Percentiles rank a stretch among this genome's conserved stretches.
phyloP scores from a whole-genome alignment of 2,329 filamentous ascomycete species.

The Neopestalotiopsis sp. region DNA sequence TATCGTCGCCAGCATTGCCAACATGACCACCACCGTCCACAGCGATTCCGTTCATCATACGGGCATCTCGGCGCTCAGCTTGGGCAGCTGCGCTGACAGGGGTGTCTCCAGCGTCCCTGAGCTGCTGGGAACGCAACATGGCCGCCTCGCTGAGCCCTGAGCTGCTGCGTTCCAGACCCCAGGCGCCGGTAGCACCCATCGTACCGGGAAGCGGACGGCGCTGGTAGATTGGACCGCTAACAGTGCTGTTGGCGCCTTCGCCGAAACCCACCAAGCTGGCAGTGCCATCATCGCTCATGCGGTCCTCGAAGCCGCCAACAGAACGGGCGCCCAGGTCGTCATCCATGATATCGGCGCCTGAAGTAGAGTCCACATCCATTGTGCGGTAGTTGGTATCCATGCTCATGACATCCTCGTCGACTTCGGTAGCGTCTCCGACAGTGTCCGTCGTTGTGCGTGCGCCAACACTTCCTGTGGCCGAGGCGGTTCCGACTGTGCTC shows the following conservation, averaged over 20 bases:
- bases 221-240: conserved; percentile 78
- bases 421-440: conserved; percentile 61
- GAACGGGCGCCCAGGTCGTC: conserved; percentile 52
- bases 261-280: conserved; percentile 90
- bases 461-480: conserved; percentile 80
- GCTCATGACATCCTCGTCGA: conserved; percentile 71
- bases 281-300: conserved; percentile 84
- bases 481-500: conserved; percentile 90
- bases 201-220: conserved; percentile 51
- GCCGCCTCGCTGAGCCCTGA: conserved; percentile 57
- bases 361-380: conserved; percentile 59
- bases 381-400: conserved; percentile 65
- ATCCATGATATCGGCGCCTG: conserved; percentile 37
- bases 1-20: conserved; percentile 49
- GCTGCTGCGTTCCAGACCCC: conserved; percentile 55
- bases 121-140: conserved; percentile 33
- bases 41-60: conserved; percentile 71
- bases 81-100: conserved; percentile 51
- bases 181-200: conserved; percentile 36
- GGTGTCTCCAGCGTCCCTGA: conserved; percentile 43
- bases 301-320: conserved; percentile 64
- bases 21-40: conserved; percentile 55
- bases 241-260: conserved; percentile 86
- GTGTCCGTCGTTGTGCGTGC: conserved; percentile 59
- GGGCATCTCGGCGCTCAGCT: conserved; percentile 63